These are phyloP conservation scores for Cordyceps farinosa DNA, from an alignment of 2,329 filamentous ascomycete genomes.

Conservation along the genomic window DNA sequence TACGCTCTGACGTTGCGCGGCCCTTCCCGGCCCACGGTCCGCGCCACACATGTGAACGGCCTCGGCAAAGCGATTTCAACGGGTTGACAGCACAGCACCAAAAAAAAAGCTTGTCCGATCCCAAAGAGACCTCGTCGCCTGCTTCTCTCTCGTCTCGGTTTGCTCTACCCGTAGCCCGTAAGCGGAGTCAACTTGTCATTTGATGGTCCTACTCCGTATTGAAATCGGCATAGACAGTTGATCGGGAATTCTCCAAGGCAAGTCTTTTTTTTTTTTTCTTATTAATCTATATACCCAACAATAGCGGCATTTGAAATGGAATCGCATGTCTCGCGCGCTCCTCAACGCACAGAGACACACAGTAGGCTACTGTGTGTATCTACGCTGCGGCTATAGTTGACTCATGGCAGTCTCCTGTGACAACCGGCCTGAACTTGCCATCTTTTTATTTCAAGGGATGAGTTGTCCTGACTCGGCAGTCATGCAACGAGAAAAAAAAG, in stretches of 20 bases:
- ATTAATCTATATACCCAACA: not conserved
- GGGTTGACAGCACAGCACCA: not conserved
- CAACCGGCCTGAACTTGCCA: not conserved
- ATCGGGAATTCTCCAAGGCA: not conserved
- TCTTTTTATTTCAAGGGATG: not conserved
- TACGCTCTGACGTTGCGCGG: constrained; percentile 8
- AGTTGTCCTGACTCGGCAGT: constrained; percentile 4
- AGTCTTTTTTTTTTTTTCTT: too few relatives aligned
- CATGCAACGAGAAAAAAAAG: not conserved
- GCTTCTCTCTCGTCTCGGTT: not conserved
- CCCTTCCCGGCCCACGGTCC: constrained; percentile 17
- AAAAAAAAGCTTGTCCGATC: not conserved
- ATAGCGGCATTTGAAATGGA: not conserved
- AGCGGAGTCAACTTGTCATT: not conserved
- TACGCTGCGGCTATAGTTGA: not conserved
- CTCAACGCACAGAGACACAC: not conserved
- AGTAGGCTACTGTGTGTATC: too few relatives aligned
- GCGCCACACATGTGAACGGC: constrained; percentile 16
- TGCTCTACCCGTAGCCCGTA: not conserved
- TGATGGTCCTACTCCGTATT: not conserved
- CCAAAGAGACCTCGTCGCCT: not conserved
- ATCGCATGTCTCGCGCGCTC: not conserved
- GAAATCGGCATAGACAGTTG: not conserved
- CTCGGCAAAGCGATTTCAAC: constrained; percentile 6
- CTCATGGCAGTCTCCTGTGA: not conserved